Conservation (phyloP, 2,329 filamentous ascomycete species). For the Herpotrichia juniperi region DNA sequence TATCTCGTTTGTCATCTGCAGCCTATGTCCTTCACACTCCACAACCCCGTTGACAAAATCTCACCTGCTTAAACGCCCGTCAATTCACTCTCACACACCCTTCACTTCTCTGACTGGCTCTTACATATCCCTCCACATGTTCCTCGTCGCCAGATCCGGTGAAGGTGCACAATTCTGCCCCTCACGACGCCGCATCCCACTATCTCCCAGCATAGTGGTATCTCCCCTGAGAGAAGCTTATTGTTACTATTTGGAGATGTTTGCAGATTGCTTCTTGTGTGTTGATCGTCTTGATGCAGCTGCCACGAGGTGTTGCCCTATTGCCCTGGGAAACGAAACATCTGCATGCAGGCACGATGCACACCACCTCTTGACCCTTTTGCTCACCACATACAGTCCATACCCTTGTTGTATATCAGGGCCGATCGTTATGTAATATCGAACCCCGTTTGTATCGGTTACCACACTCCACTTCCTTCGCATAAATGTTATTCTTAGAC, state of each 20-base stretch:
- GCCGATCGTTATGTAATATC: not conserved
- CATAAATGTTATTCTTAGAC: slow-evolving; percentile 24
- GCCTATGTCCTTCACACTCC: slow-evolving; percentile 6
- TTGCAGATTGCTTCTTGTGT: not conserved
- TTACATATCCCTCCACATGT: slow-evolving; percentile 1
- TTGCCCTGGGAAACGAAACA: slow-evolving; percentile 1
- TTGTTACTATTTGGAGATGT: slow-evolving; percentile 30
- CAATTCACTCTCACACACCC: slow-evolving; percentile 1
- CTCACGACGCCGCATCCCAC: slow-evolving; percentile 3
- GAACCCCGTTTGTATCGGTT: slow-evolving; percentile 13
- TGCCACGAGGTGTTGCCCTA: not conserved
- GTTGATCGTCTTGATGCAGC: slow-evolving; percentile 6
- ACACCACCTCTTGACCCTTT: not conserved
- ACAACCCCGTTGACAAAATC: slow-evolving; percentile 23
- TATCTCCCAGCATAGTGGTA: slow-evolving; percentile 2
- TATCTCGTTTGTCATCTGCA: slow-evolving; percentile 22
- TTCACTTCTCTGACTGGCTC: slow-evolving; percentile 6
- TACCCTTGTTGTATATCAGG: not conserved
- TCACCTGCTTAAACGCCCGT: slow-evolving; percentile 39
- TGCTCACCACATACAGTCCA: not conserved
- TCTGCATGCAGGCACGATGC: slow-evolving; percentile 1
- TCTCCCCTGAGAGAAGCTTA: slow-evolving; percentile 21
- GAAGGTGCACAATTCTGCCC: slow-evolving; percentile 4
- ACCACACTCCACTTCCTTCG: slow-evolving; percentile 4
- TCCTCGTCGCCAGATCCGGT: slow-evolving; percentile 20